These are phyloP conservation scores for Candida smagusa DNA, from an alignment of 1,139 yeast genomes.

Conservation along the genomic window DNA sequence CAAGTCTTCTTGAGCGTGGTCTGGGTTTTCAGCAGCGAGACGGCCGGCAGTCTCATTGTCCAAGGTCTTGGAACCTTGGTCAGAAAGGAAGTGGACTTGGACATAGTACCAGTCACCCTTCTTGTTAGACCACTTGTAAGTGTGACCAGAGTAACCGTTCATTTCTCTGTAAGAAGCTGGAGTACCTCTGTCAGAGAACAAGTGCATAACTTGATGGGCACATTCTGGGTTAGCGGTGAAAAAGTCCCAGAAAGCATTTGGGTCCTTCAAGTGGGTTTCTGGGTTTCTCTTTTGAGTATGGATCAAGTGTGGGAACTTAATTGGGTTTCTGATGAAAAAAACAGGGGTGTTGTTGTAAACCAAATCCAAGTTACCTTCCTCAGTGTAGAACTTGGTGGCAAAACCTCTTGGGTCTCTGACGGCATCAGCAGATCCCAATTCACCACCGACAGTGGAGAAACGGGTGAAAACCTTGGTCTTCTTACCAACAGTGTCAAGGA, in stretches of 20 bases:
- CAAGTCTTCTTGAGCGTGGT: slow-evolving; percentile 56
- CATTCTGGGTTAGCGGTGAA: slow-evolving; percentile 55
- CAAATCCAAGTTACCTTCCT: slow-evolving; percentile 85
- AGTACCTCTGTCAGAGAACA: slow-evolving; percentile 59
- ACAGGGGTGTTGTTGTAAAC: slow-evolving; percentile 90
- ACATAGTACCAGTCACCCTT: slow-evolving; percentile 65
- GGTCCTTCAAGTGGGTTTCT: slow-evolving; percentile 76
- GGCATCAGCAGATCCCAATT: slow-evolving; percentile 77
- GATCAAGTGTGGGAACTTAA: slow-evolving; percentile 84
- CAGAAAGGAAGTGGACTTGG: slow-evolving; percentile 61
- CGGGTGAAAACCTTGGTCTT: slow-evolving; percentile 72
- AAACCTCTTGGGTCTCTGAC: slow-evolving; percentile 93
- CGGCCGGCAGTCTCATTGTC: slow-evolving; percentile 55
- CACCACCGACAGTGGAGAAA: slow-evolving; percentile 90
- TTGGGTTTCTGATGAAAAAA: slow-evolving; percentile 82
- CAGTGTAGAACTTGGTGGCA: slow-evolving; percentile 78
- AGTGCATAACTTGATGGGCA: slow-evolving; percentile 15
- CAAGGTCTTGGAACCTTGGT: slow-evolving; percentile 60
- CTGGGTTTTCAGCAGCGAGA: slow-evolving; percentile 60
- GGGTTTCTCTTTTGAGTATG: slow-evolving; percentile 81
- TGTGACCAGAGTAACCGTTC: slow-evolving; percentile 78
- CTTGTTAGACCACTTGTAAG: slow-evolving; percentile 65
- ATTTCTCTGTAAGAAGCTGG: slow-evolving; percentile 62
- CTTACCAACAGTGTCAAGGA: slow-evolving; percentile 70
- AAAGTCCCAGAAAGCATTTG: slow-evolving; percentile 76